Evolutionary conservation across 768 basidiomycete genomes (phyloP).

Genomic region (Termitomyces heimii): DNA sequence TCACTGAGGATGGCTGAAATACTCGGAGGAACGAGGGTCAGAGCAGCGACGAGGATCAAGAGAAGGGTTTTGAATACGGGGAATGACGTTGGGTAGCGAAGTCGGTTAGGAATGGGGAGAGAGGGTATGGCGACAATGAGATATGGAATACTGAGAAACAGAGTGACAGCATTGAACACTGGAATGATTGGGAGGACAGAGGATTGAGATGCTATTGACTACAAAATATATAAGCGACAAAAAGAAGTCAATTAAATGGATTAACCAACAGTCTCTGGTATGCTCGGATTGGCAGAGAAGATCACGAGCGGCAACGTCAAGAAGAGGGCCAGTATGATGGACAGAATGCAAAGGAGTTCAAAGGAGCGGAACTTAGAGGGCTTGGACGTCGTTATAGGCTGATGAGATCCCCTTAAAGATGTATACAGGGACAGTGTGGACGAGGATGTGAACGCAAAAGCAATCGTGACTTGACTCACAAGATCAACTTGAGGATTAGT

Average conservation of each 20-base stretch:
- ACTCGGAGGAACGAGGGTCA: constrained; percentile 39
- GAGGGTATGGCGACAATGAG: constrained; percentile 51
- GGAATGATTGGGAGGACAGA: constrained; percentile 29
- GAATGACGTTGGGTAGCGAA: constrained; percentile 34
- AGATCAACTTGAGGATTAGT: background rate
- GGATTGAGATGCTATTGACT: constrained; percentile 6
- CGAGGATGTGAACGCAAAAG: constrained; percentile 62
- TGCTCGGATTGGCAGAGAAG: constrained; percentile 39
- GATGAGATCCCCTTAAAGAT: constrained; percentile 42
- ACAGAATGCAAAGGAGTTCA: constrained; percentile 45
- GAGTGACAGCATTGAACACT: constrained; percentile 41
- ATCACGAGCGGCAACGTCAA: constrained; percentile 56
- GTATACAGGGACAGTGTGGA: constrained; percentile 63
- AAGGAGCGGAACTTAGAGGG: constrained; percentile 50
- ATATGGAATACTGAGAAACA: constrained; percentile 55
- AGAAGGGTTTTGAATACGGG: constrained; percentile 41
- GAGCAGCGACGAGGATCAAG: constrained; percentile 31
- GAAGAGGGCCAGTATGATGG: constrained; percentile 40
- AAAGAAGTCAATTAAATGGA: background rate
- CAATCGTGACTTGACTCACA: constrained; percentile 39
- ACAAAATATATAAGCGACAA: background rate
- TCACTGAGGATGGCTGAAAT: constrained; percentile 39
- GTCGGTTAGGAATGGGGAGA: constrained; percentile 38
- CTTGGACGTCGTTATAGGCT: constrained; percentile 34
- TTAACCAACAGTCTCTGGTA: constrained; percentile 29